Evolutionary conservation across 345 rosid species (phyloP).

Genomic region (Populus euphratica): DNA sequence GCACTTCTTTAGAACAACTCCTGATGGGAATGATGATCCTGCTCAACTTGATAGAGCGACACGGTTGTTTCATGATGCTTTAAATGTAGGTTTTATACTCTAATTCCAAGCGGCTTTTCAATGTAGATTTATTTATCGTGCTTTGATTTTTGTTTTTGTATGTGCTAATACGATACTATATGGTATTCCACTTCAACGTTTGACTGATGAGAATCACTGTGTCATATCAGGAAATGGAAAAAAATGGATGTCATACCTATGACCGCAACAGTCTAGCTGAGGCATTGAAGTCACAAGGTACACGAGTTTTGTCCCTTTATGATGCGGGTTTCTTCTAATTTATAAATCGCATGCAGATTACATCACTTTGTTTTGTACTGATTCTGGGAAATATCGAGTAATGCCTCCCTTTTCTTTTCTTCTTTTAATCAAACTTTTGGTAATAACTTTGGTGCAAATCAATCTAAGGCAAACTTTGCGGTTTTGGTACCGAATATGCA

Average conservation of each 20-base stretch:
- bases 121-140: neutral
- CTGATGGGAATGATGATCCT: constrained; percentile 68
- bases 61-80: constrained; percentile 60
- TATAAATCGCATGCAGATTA: neutral
- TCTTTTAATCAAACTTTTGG: too few species aligned
- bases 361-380: neutral
- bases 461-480: neutral
- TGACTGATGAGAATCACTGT: constrained; percentile 11
- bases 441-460: neutral
- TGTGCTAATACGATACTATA: neutral
- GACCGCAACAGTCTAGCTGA: constrained; percentile 58
- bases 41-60: constrained; percentile 69
- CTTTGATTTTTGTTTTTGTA: neutral
- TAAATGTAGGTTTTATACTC: constrained; percentile 39
- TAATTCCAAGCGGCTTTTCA: neutral
- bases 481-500: neutral
- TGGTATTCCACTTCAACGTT: neutral
- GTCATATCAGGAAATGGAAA: constrained; percentile 77
- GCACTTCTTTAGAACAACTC: constrained; percentile 43
- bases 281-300: constrained; percentile 74
- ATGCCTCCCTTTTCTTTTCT: neutral
- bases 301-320: constrained; percentile 8
- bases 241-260: constrained; percentile 49
- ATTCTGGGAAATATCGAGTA: neutral
- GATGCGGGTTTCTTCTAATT: neutral